Conservation (phyloP, 129 eudicot genomes). For the Glebionis coronaria region DNA sequence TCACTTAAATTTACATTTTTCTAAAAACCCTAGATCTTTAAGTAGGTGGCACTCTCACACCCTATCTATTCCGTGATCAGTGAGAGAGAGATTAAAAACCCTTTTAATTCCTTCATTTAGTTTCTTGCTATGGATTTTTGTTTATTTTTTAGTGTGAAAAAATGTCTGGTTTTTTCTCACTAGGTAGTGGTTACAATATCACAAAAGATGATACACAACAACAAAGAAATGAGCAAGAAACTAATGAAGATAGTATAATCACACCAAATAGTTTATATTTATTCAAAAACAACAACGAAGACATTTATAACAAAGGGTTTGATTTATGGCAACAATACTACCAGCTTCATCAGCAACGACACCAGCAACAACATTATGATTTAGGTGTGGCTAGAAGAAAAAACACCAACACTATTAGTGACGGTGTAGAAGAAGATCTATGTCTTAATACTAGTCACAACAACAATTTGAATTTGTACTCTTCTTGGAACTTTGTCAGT, state of each 20-base stretch:
- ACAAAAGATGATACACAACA: conserved; percentile 17
- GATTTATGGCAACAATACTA: conserved; percentile 83
- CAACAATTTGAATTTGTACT: conserved; percentile 9
- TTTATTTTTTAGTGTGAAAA: conserved; percentile 30
- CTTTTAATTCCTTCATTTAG: conserved; percentile 11
- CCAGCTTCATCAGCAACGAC: conserved; percentile 40
- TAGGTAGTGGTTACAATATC: conserved; percentile 43
- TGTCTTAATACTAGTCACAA: conserved; percentile 19
- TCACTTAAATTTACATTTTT: conserved; percentile 4
- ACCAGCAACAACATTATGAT: conserved; percentile 27
- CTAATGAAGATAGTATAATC: conserved; percentile 15
- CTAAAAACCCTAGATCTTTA: conserved; percentile 36
- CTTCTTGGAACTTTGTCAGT: conserved; percentile 20
- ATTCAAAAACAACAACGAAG: conserved; percentile 75
- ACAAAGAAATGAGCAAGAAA: background rate
- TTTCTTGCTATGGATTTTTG: conserved; percentile 46
- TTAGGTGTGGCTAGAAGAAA: conserved; percentile 3
- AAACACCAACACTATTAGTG: conserved; percentile 6
- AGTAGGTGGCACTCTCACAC: conserved; percentile 38
- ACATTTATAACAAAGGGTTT: conserved; percentile 84
- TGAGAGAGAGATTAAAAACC: conserved; percentile 32
- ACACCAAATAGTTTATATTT: conserved; percentile 45
- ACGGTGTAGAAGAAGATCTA: conserved; percentile 31
- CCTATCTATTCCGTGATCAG: conserved; percentile 32
- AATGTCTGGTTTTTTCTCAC: conserved; percentile 79